Conservation (phyloP, 441 rosid genomes). For the Pelargonium citronellum region DNA sequence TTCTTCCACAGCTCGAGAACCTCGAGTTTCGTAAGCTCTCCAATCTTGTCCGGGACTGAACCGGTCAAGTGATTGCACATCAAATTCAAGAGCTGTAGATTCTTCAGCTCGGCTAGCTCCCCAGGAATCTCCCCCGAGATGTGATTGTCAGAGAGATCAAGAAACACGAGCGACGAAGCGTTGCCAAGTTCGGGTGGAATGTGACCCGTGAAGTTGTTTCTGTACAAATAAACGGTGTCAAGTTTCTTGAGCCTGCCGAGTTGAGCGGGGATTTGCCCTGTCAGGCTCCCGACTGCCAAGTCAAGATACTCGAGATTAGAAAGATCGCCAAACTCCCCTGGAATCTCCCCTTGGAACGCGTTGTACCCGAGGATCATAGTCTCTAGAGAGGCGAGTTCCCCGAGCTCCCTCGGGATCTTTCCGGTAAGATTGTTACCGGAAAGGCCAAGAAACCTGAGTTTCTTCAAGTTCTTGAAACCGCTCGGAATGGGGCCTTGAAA, state of each 20-base stretch:
- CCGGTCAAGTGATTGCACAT: constrained; percentile 63
- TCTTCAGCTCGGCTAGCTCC: constrained; percentile 43
- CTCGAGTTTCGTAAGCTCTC: constrained; percentile 48
- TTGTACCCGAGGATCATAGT: constrained; percentile 67
- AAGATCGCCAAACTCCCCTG: constrained; percentile 60
- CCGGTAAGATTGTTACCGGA: constrained; percentile 69
- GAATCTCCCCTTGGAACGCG: constrained; percentile 55
- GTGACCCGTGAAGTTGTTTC: constrained; percentile 48
- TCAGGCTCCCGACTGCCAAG: constrained; percentile 58
- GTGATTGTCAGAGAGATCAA: constrained; percentile 68
- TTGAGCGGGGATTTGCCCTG: constrained; percentile 53
- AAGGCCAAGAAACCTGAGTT: constrained; percentile 59
- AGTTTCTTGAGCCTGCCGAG: constrained; percentile 49
- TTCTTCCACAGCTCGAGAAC: constrained; percentile 75
- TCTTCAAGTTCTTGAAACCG: constrained; percentile 51
- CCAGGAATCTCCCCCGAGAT: constrained; percentile 57
- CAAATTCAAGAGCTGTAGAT: constrained; percentile 59
- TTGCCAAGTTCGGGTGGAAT: constrained; percentile 62
- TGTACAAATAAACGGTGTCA: constrained; percentile 54
- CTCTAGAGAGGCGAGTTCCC: constrained; percentile 52
- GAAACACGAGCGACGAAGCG: constrained; percentile 40
- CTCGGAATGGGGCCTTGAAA: constrained; percentile 53
- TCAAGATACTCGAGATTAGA: constrained; percentile 56
- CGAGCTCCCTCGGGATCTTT: constrained; percentile 46
- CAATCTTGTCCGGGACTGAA: constrained; percentile 42